Percentiles rank a stretch among this genome's conserved stretches.
Conservation (phyloP, 2,329 filamentous ascomycete species). For the Alternaria burnsii region DNA sequence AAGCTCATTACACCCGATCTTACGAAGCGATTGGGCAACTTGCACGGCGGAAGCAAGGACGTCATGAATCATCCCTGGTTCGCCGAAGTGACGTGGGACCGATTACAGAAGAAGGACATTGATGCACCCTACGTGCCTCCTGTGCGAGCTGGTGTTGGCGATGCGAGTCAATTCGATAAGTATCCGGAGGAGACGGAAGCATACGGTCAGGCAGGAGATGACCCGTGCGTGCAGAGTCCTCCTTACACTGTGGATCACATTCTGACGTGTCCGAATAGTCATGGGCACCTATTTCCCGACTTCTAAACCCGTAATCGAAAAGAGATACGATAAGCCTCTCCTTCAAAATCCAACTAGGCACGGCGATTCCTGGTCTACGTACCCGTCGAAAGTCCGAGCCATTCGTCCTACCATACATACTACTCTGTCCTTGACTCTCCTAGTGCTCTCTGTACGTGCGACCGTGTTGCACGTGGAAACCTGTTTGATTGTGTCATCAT, state of each 20-base stretch:
- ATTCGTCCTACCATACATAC: constrained; percentile 9
- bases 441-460: not conserved
- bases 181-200: constrained; percentile 96
- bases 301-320: constrained; percentile 32
- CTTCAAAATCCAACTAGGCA: constrained; percentile 12
- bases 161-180: constrained; percentile 97
- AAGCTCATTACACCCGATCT: constrained; percentile 93
- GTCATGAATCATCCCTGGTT: constrained; percentile 98
- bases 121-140: constrained; percentile 98
- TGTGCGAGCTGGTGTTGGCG: constrained; percentile 89
- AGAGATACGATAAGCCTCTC: constrained; percentile 12
- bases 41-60: constrained; percentile 88
- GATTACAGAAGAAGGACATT: constrained; percentile 92
- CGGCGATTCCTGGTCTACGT: constrained; percentile 16
- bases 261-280: constrained; percentile 46
- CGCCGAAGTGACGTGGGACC: constrained; percentile 96
- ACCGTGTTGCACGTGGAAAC: not conserved
- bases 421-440: constrained; percentile 6
- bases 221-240: constrained; percentile 75
- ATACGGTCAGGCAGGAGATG: constrained; percentile 80
- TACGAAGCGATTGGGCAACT: constrained; percentile 92
- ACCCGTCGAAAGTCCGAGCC: constrained; percentile 15
- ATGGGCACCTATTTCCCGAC: constrained; percentile 47
- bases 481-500: not conserved
- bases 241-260: constrained; percentile 35